These are phyloP conservation scores for Helichrysum umbraculigerum DNA, from an alignment of 129 eudicot genomes.

Conservation along the genomic window DNA sequence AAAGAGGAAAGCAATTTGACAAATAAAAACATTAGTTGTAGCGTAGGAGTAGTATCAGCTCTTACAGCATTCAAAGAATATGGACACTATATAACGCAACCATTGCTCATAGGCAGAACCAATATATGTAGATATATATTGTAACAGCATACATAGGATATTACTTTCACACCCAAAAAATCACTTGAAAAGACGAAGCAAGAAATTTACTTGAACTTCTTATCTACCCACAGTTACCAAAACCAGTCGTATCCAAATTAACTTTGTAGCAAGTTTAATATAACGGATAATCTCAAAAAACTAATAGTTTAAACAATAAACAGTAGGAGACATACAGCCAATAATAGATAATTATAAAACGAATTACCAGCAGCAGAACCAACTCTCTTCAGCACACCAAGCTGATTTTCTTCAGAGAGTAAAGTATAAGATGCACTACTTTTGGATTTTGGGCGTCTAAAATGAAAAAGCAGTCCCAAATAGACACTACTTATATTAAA, in stretches of 20 bases:
- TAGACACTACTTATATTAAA: no score
- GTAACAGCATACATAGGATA: background rate
- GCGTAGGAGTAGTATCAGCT: background rate
- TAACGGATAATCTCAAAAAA: background rate
- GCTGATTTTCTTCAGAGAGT: conserved; percentile 65
- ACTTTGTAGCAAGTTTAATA: conserved; percentile 5
- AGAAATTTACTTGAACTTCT: background rate
- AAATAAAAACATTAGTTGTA: conserved; percentile 14
- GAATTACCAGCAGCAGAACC: conserved; percentile 86
- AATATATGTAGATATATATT: background rate
- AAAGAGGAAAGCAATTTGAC: background rate
- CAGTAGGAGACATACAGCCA: background rate
- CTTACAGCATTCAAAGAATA: background rate
- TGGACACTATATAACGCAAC: background rate
- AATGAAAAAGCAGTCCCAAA: no score
- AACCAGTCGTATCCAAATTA: conserved; percentile 6
- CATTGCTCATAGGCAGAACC: conserved; percentile 14
- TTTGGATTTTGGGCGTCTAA: conserved; percentile 47
- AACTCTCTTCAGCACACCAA: conserved; percentile 89
- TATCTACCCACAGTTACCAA: background rate
- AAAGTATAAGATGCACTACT: conserved; percentile 50
- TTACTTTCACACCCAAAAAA: background rate
- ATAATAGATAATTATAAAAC: conserved; percentile 3
- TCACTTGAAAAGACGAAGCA: background rate
- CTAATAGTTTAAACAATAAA: background rate